Conservation (phyloP, 2,329 filamentous ascomycete genomes). For the Ophiostoma perfectum region DNA sequence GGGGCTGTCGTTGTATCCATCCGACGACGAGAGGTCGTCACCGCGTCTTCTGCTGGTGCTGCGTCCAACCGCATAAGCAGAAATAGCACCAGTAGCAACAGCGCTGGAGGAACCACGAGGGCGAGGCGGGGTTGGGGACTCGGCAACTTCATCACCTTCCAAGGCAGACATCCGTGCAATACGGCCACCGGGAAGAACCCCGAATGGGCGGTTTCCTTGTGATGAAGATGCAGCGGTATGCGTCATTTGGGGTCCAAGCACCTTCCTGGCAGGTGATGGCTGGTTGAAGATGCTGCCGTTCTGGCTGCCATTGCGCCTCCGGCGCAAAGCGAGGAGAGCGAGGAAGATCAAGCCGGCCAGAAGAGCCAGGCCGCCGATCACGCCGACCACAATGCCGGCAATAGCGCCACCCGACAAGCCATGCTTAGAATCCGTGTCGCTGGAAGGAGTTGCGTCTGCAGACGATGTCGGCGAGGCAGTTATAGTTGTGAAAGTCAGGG, state of each 20-base stretch:
- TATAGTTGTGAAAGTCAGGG: slow-evolving; percentile 53
- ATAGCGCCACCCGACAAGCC: slow-evolving; percentile 76
- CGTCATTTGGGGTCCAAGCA: slow-evolving; percentile 37
- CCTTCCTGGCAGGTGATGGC: slow-evolving; percentile 64
- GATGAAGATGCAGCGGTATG: slow-evolving; percentile 32
- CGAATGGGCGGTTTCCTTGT: slow-evolving; percentile 41
- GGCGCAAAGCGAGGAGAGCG: slow-evolving; percentile 52
- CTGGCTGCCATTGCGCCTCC: slow-evolving; percentile 51
- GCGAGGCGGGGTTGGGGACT: slow-evolving; percentile 49
- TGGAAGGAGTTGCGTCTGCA: slow-evolving; percentile 34
- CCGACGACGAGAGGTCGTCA: slow-evolving; percentile 62
- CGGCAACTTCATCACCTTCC: slow-evolving; percentile 57
- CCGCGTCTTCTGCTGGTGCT: slow-evolving; percentile 42
- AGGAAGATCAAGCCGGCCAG: slow-evolving; percentile 66
- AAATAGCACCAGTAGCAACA: slow-evolving; percentile 43
- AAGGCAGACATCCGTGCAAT: slow-evolving; percentile 95
- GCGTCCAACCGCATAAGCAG: slow-evolving; percentile 41
- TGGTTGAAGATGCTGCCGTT: slow-evolving; percentile 80
- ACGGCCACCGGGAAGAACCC: slow-evolving; percentile 76
- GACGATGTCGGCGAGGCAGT: slow-evolving; percentile 45
- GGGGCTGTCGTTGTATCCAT: slow-evolving; percentile 66
- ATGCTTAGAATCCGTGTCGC: slow-evolving; percentile 29
- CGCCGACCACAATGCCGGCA: slow-evolving; percentile 83
- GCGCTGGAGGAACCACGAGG: slow-evolving; percentile 38
- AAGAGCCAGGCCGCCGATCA: slow-evolving; percentile 63